Evolutionary conservation across 116 monocot genomes (phyloP).

Genomic region (Cymodocea nodosa): DNA sequence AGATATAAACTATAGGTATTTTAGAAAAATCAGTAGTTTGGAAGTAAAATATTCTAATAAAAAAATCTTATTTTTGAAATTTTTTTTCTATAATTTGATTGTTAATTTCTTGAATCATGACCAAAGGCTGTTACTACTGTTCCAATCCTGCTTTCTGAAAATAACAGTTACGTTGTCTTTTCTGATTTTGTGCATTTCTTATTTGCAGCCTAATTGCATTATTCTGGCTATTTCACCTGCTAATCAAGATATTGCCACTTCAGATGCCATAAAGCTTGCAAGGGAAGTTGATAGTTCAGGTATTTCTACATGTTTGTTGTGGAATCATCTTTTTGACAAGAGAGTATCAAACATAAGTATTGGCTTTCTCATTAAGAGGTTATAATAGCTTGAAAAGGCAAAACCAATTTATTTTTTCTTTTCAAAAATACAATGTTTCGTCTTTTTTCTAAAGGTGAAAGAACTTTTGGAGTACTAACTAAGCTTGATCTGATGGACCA

Average conservation of each 20-base stretch:
- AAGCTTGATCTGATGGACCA: conserved; percentile 99
- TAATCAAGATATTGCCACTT: conserved; percentile 99
- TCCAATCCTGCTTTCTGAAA: too few species aligned
- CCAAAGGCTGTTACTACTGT: too few species aligned
- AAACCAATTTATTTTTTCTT: background rate
- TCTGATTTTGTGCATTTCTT: background rate
- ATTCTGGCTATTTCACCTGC: conserved; percentile 48
- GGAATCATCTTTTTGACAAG: too few species aligned
- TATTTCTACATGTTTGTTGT: conserved; percentile 4
- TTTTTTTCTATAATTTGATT: too few species aligned
- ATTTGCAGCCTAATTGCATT: conserved; percentile 76
- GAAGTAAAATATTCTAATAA: too few species aligned
- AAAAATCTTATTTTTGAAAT: too few species aligned
- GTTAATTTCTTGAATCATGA: too few species aligned
- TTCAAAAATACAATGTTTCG: too few species aligned
- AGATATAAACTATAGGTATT: too few species aligned
- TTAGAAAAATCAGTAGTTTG: too few species aligned
- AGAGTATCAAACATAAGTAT: background rate
- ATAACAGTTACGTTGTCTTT: background rate
- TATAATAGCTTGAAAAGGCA: background rate
- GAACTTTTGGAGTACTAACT: conserved; percentile 96
- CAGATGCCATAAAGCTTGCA: conserved; percentile 96
- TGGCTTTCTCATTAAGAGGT: background rate
- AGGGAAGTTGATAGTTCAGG: conserved; percentile 94
- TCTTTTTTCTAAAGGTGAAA: conserved; percentile 50